Base-by-base conservation (phyloP, 1,284 basidiomycete species). In the Wolfiporia cocos region DNA sequence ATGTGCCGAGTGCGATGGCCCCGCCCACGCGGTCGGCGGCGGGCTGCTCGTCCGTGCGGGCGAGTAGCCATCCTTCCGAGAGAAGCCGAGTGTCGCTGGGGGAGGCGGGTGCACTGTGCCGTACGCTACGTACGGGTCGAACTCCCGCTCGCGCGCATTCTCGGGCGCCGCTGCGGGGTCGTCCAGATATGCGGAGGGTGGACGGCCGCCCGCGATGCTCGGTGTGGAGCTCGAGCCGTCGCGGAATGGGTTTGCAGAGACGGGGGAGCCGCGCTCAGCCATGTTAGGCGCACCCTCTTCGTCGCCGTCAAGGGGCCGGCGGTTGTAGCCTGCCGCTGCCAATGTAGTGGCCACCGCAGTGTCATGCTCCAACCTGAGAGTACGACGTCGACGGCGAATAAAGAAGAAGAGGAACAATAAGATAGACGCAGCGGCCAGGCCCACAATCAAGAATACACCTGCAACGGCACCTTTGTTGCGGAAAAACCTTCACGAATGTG, bases 391-490 rank as follows among this genome's bases (percentile, higher is more conserved):
- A 31, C 81, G 73, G 18, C 80, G 76, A 46, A 85, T 59, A 41
- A 76, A 81, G 59, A 87, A 86, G 52, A 86, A 61, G 42, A 85
- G 64, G 69, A 79, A 86, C 26, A 87, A 67, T 28, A 79, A 56
- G 44, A 89, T 82, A 9, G 83, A 76, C 1, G 81, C 78, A 4
- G 70, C 73, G 10, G 84, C 78, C 19, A 89, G 70, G 28, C 84
- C 86, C 10, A 86, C 82, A 23, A 88, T 74, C 29, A 85, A 71
- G 54, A 88, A 89, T 18, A 87, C 83, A 34, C 78, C 86, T 4
- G 78, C 78, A 3, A 89, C 86, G 11, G 85, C 86, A 19, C 83
- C 84, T 28, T 78, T 82, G 55, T 86, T 81, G 21, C 62, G 55
- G 62, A 89, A 87, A 61, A 89, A 89, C 43, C 83, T 86, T 52